Evolutionary conservation across 805 yeast species (phyloP).

Genomic region (Sporopachydermia lactativora): DNA sequence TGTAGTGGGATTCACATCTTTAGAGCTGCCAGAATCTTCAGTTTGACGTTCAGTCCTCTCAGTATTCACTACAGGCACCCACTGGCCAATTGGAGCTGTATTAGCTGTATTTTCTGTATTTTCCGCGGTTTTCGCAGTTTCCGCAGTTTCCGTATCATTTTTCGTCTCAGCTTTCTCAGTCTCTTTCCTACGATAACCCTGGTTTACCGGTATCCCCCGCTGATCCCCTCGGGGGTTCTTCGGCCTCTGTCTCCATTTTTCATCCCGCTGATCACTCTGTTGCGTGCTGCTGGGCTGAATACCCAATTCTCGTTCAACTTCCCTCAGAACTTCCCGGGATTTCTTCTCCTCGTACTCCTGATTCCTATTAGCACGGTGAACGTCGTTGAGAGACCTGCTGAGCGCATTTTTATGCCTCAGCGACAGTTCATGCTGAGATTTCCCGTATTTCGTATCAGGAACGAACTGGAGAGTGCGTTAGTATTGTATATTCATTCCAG

Average conservation of each 20-base stretch:
- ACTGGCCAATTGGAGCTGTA: no score
- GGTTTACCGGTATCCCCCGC: no score
- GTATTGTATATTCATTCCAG: constrained; percentile 6
- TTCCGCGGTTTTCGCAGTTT: not conserved
- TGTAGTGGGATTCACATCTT: no score
- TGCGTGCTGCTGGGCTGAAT: not conserved
- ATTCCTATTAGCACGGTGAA: constrained; percentile 16
- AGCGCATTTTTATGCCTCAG: constrained; percentile 18
- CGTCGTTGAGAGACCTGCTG: constrained; percentile 12
- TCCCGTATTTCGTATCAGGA: constrained; percentile 21
- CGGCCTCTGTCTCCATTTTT: constrained; percentile 4
- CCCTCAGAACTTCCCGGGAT: constrained; percentile 11
- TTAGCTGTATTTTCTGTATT: no score
- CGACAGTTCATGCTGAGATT: constrained; percentile 21
- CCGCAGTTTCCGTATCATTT: constrained; percentile 11
- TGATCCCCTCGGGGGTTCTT: constrained; percentile 5
- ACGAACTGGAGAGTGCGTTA: constrained; percentile 18
- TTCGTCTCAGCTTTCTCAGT: not conserved
- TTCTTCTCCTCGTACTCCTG: constrained; percentile 8
- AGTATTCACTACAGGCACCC: constrained; percentile 1
- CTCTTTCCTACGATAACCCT: constrained; percentile 5
- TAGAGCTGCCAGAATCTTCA: no score
- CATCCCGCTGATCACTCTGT: constrained; percentile 5
- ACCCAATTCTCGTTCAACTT: constrained; percentile 7
- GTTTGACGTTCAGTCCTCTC: not conserved